phyloP scores from a whole-genome alignment of 805 yeast species.

The Pichia kluyveri region DNA sequence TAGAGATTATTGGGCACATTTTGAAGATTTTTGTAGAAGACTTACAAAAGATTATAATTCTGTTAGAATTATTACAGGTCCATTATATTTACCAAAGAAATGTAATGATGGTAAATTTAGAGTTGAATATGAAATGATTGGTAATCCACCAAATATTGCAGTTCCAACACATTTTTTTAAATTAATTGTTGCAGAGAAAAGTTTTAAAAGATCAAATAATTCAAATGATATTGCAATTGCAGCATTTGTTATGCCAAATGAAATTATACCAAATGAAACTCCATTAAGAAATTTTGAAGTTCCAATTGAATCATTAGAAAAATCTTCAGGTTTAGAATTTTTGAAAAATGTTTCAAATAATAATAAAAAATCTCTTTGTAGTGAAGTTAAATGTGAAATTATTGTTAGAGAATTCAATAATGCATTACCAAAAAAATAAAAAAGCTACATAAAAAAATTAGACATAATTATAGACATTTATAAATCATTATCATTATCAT shows the following conservation, averaged over 20 bases:
- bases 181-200: conserved; percentile 73
- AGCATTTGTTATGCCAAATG: conserved; percentile 92
- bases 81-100: conserved; percentile 75
- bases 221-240: conserved; percentile 58
- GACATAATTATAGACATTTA: no score
- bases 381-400: conserved; percentile 71
- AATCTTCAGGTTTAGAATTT: conserved; percentile 77
- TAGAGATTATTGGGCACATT: conserved; percentile 96
- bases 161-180: conserved; percentile 98
- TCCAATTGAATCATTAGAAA: conserved; percentile 83
- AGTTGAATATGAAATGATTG: conserved; percentile 86
- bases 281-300: conserved; percentile 74
- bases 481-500: no score
- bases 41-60: conserved; percentile 61
- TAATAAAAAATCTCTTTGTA: conserved; percentile 58
- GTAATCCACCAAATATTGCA: conserved; percentile 92
- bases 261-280: conserved; percentile 57
- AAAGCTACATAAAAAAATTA: no score
- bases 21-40: conserved; percentile 80
- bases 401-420: conserved; percentile 72
- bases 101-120: conserved; percentile 73
- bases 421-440: conserved; percentile 22
- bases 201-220: conserved; percentile 26
- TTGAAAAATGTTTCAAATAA: conserved; percentile 56
- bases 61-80: conserved; percentile 89